Evolutionary conservation across 768 basidiomycete species (phyloP), one percentile per base, ranked within the genome.

Genomic region (Pisolithus sp.): DNA sequence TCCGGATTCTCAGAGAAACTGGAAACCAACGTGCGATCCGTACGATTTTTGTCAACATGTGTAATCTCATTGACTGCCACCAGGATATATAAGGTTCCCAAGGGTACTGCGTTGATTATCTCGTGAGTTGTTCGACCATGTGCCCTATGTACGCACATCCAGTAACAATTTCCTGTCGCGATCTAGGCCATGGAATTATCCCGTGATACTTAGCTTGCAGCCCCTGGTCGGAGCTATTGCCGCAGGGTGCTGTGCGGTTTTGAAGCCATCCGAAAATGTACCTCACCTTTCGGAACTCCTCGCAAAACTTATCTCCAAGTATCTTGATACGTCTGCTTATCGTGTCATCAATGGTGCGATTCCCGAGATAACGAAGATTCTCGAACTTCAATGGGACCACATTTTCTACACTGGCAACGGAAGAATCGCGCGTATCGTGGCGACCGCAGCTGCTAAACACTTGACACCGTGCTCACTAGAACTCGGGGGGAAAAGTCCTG

Each of bases 141-240:
- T 23, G 12, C 21, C n/a, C 8, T n/a, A 42, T 41, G 36, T 47
- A 23, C 23, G 20, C 24, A 42, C 50, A 18, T 48, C n/a, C 21
- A 15, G 18, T 39, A 7, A 20, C 24, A 21, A 30, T 41, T 34
- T 30, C 17, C n/a, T 6, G 6, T 47, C 13, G 34, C 13, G 12
- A 34, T 46, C 12, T 28, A 84, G 82, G 17, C 82, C 82, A 2
- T 85, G 82, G 82, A 86, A 86, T 59, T 86, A 80, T 57, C 85
- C 85, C 0, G 59, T 81, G 47, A 67, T 79, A 9, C 72, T 84
- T 30, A 71, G 60, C 5, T 62, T 86, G 6, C 75, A 76, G 37
- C 85, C 86, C 3, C 67, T 85, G 20, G 72, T 77, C 46, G 87
- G 86, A 4, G 88, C 88, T 1, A 84, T 91, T 46, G 74, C 85